Conservation (phyloP, 768 basidiomycete genomes). For the Tephrocybe sp. region DNA sequence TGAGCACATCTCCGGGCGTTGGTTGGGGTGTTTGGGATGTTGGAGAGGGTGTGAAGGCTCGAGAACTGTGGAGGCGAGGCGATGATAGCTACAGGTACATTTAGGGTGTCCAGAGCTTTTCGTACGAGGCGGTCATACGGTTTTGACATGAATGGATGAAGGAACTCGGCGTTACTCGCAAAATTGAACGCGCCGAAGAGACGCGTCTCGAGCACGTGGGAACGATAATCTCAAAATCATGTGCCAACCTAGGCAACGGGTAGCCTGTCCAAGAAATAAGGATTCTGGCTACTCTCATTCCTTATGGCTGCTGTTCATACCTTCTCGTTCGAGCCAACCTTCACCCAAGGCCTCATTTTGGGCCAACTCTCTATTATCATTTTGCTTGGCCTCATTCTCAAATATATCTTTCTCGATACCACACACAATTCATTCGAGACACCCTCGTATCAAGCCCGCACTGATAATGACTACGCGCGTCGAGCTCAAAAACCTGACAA, state of each 20-base stretch:
- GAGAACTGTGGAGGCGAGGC: constrained; percentile 15
- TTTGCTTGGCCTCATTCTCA: constrained; percentile 78
- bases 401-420: constrained; percentile 93
- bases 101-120: constrained; percentile 34
- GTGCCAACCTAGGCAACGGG: constrained; percentile 1
- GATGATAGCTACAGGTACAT: constrained; percentile 20
- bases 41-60: no score
- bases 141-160: no score
- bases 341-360: constrained; percentile 92
- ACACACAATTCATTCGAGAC: constrained; percentile 55
- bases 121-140: constrained; percentile 42
- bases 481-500: constrained; percentile 33
- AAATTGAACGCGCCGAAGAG: no score
- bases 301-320: constrained; percentile 58
- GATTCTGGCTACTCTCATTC: constrained; percentile 16
- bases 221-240: constrained; percentile 9
- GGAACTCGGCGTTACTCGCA: no score
- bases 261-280: not conserved
- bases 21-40: no score
- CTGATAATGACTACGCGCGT: constrained; percentile 46
- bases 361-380: constrained; percentile 89
- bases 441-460: constrained; percentile 59
- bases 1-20: no score
- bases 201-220: constrained; percentile 5
- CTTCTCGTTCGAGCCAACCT: constrained; percentile 80